Base-by-base conservation (phyloP, 2,329 filamentous ascomycete species). In the Colletotrichum sp. region DNA sequence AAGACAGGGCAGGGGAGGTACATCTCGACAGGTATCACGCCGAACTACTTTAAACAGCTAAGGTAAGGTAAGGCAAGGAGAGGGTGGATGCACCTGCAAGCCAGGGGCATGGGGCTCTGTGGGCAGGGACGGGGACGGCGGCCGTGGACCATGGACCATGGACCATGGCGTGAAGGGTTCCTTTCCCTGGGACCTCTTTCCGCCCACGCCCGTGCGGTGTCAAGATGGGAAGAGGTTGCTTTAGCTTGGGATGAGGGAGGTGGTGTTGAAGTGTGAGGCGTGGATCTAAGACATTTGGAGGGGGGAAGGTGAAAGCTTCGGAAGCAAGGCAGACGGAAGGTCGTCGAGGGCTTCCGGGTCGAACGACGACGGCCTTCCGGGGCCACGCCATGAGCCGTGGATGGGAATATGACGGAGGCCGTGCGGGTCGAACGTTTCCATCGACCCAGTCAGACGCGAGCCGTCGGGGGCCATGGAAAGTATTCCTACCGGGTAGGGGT, bases 91-190 rank as follows among this genome's bases (percentile, higher is more conserved):
- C 58, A 73, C 6, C 28, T 75, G 73, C 73, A 76, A 69, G 64
- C 73, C 70, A 76, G 73, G 66, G 71, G 71, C 34, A 76, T 75
- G 75, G 75, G 75, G 75, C 75, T 77, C 75, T 77, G 75, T 77
- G 75, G 58, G 62, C 75, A 71, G 56, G 67, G 64, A 71, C 62
- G 34, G 55, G 65, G 66, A 66, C 43, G 43, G 43, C 43, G 43
- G n/a, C n/a, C 43, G 38, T n/a, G 16, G 38, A 10, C 38, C 38
- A 12, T 48, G 38, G 38, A n/a, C 18, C 18, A 43, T 43, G 18
- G 43, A 48, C 56, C 72, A 73, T 52, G 70, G 65, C 58, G 58
- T 38, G 56, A 68, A 76, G 70, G 70, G 70, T 43, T 69, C 43
- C 43, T 52, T 13, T 52, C 28, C 21, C 34, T 68, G 48, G 58